These are phyloP conservation scores for Melanogaster broomeanus DNA, from an alignment of 768 basidiomycete species.

Conservation along the genomic window DNA sequence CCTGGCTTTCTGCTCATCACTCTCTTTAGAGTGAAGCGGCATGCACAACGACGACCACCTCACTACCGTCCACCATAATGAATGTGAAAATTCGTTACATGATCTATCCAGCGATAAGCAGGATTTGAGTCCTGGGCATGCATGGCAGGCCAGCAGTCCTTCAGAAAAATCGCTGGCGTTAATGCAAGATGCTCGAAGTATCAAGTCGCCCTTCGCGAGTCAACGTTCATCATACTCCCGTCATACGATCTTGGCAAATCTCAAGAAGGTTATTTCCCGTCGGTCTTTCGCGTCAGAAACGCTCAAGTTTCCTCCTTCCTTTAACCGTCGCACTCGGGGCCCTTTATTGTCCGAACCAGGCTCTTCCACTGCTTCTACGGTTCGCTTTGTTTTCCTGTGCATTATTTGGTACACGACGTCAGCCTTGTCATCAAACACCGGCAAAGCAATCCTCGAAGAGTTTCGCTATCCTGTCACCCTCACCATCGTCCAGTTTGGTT, in stretches of 20 bases:
- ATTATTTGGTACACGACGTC: slow-evolving; percentile 92
- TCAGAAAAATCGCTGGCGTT: slow-evolving; percentile 8
- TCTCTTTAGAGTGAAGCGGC: slow-evolving; percentile 5
- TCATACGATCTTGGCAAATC: slow-evolving; percentile 8
- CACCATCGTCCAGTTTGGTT: slow-evolving; percentile 97
- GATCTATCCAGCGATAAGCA: slow-evolving; percentile 20
- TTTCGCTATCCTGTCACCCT: slow-evolving; percentile 96
- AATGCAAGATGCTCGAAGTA: slow-evolving; percentile 9
- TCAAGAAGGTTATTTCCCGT: slow-evolving; percentile 21
- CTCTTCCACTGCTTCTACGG: slow-evolving; percentile 28
- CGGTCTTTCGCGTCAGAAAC: slow-evolving; percentile 11
- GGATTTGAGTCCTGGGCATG: slow-evolving; percentile 10
- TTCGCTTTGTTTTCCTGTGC: slow-evolving; percentile 79
- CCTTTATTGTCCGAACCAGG: slow-evolving; percentile 15
- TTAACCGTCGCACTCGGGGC: slow-evolving; percentile 23
- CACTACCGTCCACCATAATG: slow-evolving; percentile 4
- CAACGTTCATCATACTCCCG: slow-evolving; percentile 8
- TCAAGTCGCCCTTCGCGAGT: slow-evolving; percentile 3
- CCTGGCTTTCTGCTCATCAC: neutral
- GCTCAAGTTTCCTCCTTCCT: slow-evolving; percentile 22
- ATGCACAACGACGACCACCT: slow-evolving; percentile 21
- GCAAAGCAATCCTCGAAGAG: slow-evolving; percentile 89
- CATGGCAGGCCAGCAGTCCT: slow-evolving; percentile 26
- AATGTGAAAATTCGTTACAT: slow-evolving; percentile 15
- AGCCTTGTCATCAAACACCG: slow-evolving; percentile 94